phyloP scores from a whole-genome alignment of 2,329 filamentous ascomycete genomes.

The Diaporthe destruens region DNA sequence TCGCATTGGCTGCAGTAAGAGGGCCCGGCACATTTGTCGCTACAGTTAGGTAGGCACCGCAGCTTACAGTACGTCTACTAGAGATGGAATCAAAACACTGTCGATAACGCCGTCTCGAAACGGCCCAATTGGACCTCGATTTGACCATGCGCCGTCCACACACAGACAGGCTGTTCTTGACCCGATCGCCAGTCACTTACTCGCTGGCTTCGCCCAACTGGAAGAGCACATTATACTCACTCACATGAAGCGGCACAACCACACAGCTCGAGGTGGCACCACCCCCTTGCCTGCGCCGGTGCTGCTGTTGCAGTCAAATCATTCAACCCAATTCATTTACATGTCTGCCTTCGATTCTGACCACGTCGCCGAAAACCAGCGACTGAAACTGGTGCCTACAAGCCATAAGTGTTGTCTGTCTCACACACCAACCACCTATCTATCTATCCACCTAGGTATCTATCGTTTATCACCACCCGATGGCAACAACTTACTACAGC shows the following conservation, averaged over 20 bases:
- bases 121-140: slow-evolving; percentile 4
- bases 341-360: background rate
- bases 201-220: background rate
- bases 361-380: background rate
- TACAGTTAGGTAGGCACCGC: too few species aligned
- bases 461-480: background rate
- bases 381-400: background rate
- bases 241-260: slow-evolving; percentile 21
- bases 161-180: background rate
- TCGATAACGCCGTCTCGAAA: background rate
- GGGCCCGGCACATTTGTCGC: slow-evolving; percentile 1
- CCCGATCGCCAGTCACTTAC: background rate
- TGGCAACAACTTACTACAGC: background rate
- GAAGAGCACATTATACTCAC: background rate
- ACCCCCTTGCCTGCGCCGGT: slow-evolving; percentile 4
- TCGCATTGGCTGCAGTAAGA: slow-evolving; percentile 34
- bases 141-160: background rate
- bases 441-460: background rate
- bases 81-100: slow-evolving; percentile 12
- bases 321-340: background rate
- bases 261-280: slow-evolving; percentile 13
- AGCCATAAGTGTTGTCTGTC: background rate
- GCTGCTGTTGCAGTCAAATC: background rate
- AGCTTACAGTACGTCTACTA: too few species aligned
- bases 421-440: background rate